phyloP scores from a whole-genome alignment of 2,329 filamentous ascomycete species.

The Pyrenophora teres region DNA sequence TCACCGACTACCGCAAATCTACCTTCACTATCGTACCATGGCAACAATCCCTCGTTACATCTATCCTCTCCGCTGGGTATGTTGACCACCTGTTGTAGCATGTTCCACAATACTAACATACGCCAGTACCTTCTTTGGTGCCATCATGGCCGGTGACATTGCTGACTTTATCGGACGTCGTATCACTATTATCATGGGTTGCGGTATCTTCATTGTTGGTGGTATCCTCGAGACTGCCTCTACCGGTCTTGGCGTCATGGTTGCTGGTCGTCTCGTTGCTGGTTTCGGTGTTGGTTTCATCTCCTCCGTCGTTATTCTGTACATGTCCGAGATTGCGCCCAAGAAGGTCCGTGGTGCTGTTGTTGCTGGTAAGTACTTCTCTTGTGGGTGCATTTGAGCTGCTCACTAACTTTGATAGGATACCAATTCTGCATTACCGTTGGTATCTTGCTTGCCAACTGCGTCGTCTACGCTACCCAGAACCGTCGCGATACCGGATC shows the following conservation, averaged over 20 bases:
- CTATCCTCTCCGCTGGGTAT: constrained; percentile 69
- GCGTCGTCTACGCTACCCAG: constrained; percentile 75
- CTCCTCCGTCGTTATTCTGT: constrained; percentile 65
- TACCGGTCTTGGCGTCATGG: constrained; percentile 65
- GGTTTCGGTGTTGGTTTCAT: constrained; percentile 75
- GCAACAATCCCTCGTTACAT: constrained; percentile 66
- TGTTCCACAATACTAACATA: background rate
- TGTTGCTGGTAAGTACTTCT: constrained; percentile 56
- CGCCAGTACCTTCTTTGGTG: constrained; percentile 71
- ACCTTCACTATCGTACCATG: constrained; percentile 37
- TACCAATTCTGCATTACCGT: constrained; percentile 87
- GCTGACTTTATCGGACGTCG: constrained; percentile 71
- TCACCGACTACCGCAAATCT: constrained; percentile 62
- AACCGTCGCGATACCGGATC: constrained; percentile 66
- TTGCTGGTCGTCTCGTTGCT: constrained; percentile 74
- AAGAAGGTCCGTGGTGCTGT: constrained; percentile 76
- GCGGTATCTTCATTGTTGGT: constrained; percentile 63
- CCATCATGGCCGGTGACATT: constrained; percentile 62
- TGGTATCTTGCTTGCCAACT: constrained; percentile 75
- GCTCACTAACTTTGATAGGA: background rate
- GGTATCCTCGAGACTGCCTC: constrained; percentile 65
- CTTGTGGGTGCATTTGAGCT: background rate
- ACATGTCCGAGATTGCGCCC: constrained; percentile 81
- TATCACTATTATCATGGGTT: constrained; percentile 64
- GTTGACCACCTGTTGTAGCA: background rate